A percentile compares a stretch with the other conserved stretches of the same genome.
Conservation (phyloP, 371 early-diverging fungal genomes). For the Choanephora cucurbitarum region DNA sequence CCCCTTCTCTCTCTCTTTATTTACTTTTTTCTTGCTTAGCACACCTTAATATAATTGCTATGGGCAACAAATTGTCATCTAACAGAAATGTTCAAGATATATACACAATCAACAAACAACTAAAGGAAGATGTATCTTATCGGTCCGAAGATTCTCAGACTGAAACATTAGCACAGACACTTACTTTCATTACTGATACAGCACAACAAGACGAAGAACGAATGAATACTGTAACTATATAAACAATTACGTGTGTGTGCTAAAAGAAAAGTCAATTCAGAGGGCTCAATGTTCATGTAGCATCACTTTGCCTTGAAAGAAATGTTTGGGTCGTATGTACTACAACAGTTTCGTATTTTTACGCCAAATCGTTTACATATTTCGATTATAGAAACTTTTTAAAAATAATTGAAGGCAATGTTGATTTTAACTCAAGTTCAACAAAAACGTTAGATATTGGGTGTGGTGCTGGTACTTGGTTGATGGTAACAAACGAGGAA, state of each 20-base stretch:
- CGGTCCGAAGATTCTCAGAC: no score
- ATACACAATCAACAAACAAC: no score
- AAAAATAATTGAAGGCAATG: neutral
- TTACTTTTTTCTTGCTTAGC: no score
- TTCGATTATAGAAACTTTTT: conserved; percentile 24
- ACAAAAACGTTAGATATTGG: conserved; percentile 24
- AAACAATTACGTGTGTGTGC: no score
- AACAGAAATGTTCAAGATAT: no score
- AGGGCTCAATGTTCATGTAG: neutral
- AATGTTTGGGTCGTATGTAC: conserved; percentile 6
- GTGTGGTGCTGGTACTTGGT: conserved; percentile 35
- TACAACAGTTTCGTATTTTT: neutral
- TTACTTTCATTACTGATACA: no score
- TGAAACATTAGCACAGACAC: no score
- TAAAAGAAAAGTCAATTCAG: neutral
- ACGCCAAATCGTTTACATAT: no score
- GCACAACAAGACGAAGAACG: neutral
- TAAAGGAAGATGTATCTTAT: no score
- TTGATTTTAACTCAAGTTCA: conserved; percentile 13
- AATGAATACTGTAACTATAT: neutral
- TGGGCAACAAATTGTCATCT: no score
- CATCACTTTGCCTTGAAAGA: conserved; percentile 17
- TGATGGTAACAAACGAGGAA: conserved; percentile 15
- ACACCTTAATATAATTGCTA: no score
- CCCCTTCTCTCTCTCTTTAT: no score